phyloP scores from a whole-genome alignment of 345 rosid genomes.

The Anastatica hierochuntica region DNA sequence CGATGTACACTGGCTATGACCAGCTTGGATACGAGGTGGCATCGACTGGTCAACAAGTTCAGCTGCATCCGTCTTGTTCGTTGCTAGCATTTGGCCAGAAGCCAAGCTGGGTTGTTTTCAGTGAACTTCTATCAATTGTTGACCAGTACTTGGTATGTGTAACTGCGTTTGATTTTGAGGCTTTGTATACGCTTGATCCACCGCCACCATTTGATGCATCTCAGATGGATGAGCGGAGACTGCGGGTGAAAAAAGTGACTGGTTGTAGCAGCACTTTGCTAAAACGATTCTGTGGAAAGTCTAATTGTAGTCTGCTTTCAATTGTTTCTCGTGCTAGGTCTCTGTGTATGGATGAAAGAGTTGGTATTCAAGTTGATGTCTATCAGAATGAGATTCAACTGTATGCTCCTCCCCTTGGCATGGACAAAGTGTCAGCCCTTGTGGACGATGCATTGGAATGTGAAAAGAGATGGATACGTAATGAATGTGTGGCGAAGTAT shows the following conservation, averaged over 20 bases:
- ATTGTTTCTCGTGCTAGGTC: constrained; percentile 44
- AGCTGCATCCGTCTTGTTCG: constrained; percentile 82
- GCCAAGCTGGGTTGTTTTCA: constrained; percentile 86
- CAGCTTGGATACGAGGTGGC: constrained; percentile 86
- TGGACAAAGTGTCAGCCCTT: constrained; percentile 42
- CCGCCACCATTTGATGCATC: constrained; percentile 61
- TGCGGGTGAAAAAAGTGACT: constrained; percentile 43
- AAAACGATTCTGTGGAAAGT: constrained; percentile 72
- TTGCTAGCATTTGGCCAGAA: constrained; percentile 61
- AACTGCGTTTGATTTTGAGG: constrained; percentile 66
- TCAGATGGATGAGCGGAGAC: constrained; percentile 41
- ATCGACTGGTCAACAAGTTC: constrained; percentile 58
- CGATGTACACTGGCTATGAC: constrained; percentile 78
- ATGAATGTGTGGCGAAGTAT: constrained; percentile 67
- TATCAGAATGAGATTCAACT: constrained; percentile 58
- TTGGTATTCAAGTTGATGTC: constrained; percentile 46
- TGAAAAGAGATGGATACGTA: constrained; percentile 51
- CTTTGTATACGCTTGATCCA: constrained; percentile 44
- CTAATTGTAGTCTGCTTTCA: constrained; percentile 38
- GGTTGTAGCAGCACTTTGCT: constrained; percentile 53
- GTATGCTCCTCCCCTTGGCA: constrained; percentile 40
- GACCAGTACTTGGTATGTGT: constrained; percentile 77
- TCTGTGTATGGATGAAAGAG: constrained; percentile 48
- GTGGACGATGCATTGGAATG: constrained; percentile 46
- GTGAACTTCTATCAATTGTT: constrained; percentile 55